Evolutionary conservation across 2,329 filamentous ascomycete genomes (phyloP).

Genomic region (Colletotrichum falcatum): DNA sequence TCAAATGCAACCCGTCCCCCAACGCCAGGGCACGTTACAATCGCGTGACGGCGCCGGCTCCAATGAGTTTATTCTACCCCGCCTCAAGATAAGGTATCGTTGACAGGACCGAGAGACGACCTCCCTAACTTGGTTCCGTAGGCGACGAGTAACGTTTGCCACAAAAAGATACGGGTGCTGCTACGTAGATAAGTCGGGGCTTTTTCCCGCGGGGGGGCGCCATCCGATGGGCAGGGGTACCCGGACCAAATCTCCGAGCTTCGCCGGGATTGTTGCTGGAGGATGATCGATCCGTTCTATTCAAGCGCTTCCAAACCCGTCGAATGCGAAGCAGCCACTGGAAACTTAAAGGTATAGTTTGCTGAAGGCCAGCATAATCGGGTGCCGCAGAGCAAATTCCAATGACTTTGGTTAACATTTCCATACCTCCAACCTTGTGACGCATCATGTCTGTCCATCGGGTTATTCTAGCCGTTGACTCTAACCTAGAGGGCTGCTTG

Average conservation of each 20-base stretch:
- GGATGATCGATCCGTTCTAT: not conserved
- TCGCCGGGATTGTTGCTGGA: constrained; percentile 21
- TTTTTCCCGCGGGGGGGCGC: constrained; percentile 28
- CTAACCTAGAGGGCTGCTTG: no score
- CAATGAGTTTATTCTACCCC: constrained; percentile 9
- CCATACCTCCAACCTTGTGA: no score
- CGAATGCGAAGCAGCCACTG: no score
- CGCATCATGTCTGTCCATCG: no score
- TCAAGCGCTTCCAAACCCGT: not conserved
- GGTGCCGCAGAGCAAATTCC: no score
- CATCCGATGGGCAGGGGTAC: constrained; percentile 12
- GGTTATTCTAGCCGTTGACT: no score
- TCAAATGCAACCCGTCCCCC: constrained; percentile 15
- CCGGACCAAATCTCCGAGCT: not conserved
- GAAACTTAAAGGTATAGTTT: no score
- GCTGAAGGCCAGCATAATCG: no score
- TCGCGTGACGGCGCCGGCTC: constrained; percentile 11
- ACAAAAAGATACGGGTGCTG: constrained; percentile 16
- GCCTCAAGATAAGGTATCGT: constrained; percentile 30
- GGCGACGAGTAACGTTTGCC: not conserved
- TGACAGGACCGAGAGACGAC: not conserved
- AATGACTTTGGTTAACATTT: no score
- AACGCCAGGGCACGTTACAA: constrained; percentile 25
- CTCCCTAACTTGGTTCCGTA: not conserved
- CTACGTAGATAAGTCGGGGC: constrained; percentile 33